A percentile compares a stretch with the other conserved stretches of the same genome.
Conservation (phyloP, 78 protist genomes). For the Pigoraptor vietnamica region DNA sequence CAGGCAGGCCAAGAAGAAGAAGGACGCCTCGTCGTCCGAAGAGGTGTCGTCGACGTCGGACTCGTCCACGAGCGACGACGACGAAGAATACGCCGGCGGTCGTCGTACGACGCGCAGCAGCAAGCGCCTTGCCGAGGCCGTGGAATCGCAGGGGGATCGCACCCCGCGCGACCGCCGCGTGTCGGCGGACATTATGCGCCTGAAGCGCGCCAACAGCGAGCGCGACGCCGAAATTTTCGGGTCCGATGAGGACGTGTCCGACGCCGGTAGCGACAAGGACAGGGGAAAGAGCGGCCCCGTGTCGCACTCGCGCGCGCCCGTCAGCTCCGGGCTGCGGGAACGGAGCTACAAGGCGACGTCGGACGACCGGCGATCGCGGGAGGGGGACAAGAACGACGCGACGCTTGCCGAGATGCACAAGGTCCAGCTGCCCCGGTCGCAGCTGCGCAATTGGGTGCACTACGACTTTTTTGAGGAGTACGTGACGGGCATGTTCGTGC, state of each 20-base stretch:
- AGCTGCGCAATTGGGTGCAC: background rate
- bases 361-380: background rate
- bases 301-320: background rate
- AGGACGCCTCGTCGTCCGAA: background rate
- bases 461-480: background rate
- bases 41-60: background rate
- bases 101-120: background rate
- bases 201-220: background rate
- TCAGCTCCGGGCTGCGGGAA: background rate
- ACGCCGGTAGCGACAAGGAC: background rate
- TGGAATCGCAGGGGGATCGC: background rate
- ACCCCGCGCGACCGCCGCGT: background rate
- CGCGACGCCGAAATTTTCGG: too few species aligned
- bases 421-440: background rate
- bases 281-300: background rate
- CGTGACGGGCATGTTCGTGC: background rate
- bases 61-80: background rate
- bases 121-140: background rate
- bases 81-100: background rate
- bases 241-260: too few species aligned
- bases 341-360: background rate
- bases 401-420: background rate
- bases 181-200: background rate
- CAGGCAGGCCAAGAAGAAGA: too few species aligned
- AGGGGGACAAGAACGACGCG: background rate